These are phyloP conservation scores for Mycena leptocephala DNA, from an alignment of 768 basidiomycete species.

Conservation along the genomic window DNA sequence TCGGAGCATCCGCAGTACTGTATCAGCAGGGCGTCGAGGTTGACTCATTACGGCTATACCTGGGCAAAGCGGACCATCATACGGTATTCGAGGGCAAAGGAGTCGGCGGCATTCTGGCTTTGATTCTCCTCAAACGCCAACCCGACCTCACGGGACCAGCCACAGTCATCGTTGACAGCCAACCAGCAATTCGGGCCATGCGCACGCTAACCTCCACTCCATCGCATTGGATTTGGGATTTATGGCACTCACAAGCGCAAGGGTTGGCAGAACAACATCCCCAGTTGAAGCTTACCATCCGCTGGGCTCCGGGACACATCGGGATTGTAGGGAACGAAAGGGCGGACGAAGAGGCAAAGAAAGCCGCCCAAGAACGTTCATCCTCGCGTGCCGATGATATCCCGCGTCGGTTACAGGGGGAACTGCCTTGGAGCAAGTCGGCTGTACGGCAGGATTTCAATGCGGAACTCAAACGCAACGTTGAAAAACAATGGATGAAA, in stretches of 20 bases:
- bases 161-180: slow-evolving; percentile 38
- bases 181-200: slow-evolving; percentile 32
- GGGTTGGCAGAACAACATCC: neutral
- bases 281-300: slow-evolving; percentile 15
- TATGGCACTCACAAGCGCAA: neutral
- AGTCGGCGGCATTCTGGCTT: slow-evolving; percentile 35
- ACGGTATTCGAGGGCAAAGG: slow-evolving; percentile 44
- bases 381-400: neutral
- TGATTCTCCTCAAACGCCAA: slow-evolving; percentile 21
- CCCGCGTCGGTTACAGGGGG: neutral
- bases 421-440: slow-evolving; percentile 11
- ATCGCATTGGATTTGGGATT: slow-evolving; percentile 25
- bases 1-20: slow-evolving; percentile 41
- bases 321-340: slow-evolving; percentile 38
- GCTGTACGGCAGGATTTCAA: too few relatives aligned
- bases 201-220: neutral
- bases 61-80: slow-evolving; percentile 34
- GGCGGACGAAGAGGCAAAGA: slow-evolving; percentile 40
- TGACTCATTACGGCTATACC: neutral
- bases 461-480: neutral
- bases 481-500: slow-evolving; percentile 6
- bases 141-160: neutral
- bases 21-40: neutral
- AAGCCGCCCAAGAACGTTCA: slow-evolving; percentile 24
- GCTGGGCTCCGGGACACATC: slow-evolving; percentile 41